Base-by-base conservation (phyloP, 176 grass and related monocot genomes). In the Oryza australiensis region DNA sequence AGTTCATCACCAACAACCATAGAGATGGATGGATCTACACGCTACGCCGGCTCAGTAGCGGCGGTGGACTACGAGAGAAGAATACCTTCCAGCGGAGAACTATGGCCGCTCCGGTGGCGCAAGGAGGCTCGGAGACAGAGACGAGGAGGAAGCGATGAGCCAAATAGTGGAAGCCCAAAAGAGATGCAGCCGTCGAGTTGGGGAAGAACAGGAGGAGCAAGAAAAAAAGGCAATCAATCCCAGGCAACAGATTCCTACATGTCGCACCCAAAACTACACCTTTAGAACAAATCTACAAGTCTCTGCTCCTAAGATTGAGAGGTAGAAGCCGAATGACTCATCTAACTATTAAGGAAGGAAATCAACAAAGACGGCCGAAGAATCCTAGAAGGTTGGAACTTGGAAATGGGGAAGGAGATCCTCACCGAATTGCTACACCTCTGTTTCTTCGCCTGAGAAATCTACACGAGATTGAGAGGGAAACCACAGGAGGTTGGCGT, bases 391-490 rank as follows among this genome's bases (percentile, higher is more conserved):
- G 29, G 18, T 27, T 7, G 15, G 45, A 12, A 5, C 13, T 6
- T 6, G 14, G 33, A 0, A 69, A n/a, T n/a, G 28, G 22, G 14
- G 15, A 7, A 87, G 10, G 48, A 24, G 62, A 14, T 11, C 35
- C 72, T 82, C 64, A 76, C 78, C 13, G 72, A 82, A 77, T 77
- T 22, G 64, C 38, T 12, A 28, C 35, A 49, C 22, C 79, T 11
- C 64, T n/a, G 37, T 35, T 68, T 78, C 22, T 87, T 30, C 29
- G 10, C 45, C 22, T 13, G 14, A 70, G n/a, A 71, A 12, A 77
- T 12, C 49, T 57, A 8, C 2, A 2, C 2, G 18, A 75, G 26
- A 26, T 60, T 3, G 76, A 43, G 4, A 9, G 42, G 2, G 29
- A 26, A n/a, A 26, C 4, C 32, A 20, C 22, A 5, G 13, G 42